These are phyloP conservation scores for Leucosporidium yakuticum DNA, from an alignment of 768 basidiomycete species.

Conservation along the genomic window DNA sequence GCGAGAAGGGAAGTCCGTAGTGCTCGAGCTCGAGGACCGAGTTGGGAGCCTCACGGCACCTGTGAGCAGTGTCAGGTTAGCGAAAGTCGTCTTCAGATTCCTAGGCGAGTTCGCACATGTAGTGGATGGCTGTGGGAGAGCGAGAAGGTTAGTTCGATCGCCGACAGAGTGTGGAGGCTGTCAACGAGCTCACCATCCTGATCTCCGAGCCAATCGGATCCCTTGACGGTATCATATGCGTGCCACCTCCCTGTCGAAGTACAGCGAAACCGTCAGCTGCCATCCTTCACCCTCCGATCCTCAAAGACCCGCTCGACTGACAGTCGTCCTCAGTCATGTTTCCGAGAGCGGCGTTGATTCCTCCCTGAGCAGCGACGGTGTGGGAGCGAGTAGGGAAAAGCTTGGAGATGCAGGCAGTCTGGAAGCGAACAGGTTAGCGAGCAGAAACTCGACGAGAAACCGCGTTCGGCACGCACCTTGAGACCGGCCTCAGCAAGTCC, in stretches of 20 bases:
- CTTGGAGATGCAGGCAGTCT: constrained; percentile 96
- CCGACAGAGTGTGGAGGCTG: accelerated
- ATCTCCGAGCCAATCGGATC: constrained; percentile 99
- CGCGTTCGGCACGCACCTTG: constrained; percentile 47
- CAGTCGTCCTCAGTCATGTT: constrained; percentile 94
- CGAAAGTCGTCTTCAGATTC: no score
- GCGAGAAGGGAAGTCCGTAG: constrained; percentile 96
- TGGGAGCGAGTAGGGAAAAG: constrained; percentile 97
- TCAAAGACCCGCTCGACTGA: constrained; percentile 68
- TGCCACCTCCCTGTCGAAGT: constrained; percentile 25
- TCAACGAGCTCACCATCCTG: constrained; percentile 10
- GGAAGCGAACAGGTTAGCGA: background rate
- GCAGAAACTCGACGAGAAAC: background rate
- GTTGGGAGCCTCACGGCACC: constrained; percentile 83
- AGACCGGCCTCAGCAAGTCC: constrained; percentile 97
- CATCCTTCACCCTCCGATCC: constrained; percentile 75
- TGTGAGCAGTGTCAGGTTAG: background rate
- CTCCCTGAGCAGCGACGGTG: constrained; percentile 98
- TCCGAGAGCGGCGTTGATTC: constrained; percentile 95
- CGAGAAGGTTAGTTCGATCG: background rate
- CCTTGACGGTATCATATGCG: constrained; percentile 64
- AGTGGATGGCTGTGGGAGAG: constrained; percentile 73
- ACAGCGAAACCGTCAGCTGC: background rate
- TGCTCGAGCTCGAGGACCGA: constrained; percentile 72
- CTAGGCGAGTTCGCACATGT: constrained; percentile 57